Evolutionary conservation across 1,284 basidiomycete genomes (phyloP), one percentile per base, ranked within the genome.

Genomic region (Ceratobasidium sp.): DNA sequence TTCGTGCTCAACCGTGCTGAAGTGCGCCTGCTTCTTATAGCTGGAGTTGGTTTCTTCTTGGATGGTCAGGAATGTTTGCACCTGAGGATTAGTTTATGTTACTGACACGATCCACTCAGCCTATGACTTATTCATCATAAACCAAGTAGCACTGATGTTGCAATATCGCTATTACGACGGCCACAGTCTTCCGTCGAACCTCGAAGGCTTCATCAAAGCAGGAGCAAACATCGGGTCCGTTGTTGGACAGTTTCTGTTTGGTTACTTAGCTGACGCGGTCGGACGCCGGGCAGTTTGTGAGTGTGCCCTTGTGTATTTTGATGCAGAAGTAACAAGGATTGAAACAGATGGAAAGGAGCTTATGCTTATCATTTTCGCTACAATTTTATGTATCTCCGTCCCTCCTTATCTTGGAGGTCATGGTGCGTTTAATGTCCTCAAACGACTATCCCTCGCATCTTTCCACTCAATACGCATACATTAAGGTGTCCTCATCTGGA

Each of bases 41-140:
- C 88, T 58, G 88, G 88, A 9, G 85, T 89, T 61, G 89, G 89
- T 4, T 90, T 90, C 79, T 90, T 90, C 82, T 82, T 90, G 12
- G 89, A 89, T 78, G 88, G 88, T 87, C 76, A 48, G 83, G 79
- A 64, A 18, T 10, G 72, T 62, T 72, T n/a, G 71, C 28, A 23
- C 61, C 8, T n/a, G n/a, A 28, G 18, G 30, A 39, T 10, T 58
- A 53, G 32, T 21, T 45, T 58, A 21, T 60, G 26, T 65, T 34
- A 73, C 50, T 14, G 10, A n/a, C n/a, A n/a, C n/a, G n/a, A n/a
- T n/a, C 14, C 61, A 8, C 61, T 34, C 74, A 89, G 89, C 89
- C 1, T 91, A 92, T 76, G 89, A 92, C 78, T 81, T 92, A 16
- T 92, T 92, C 80, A 88, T 92, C 74, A 92, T 92, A 80, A 92